Percentiles rank a stretch among this genome's conserved stretches.
phyloP scores from a whole-genome alignment of 1,139 yeast genomes.

The Yamadazyma atmosphaerica region DNA sequence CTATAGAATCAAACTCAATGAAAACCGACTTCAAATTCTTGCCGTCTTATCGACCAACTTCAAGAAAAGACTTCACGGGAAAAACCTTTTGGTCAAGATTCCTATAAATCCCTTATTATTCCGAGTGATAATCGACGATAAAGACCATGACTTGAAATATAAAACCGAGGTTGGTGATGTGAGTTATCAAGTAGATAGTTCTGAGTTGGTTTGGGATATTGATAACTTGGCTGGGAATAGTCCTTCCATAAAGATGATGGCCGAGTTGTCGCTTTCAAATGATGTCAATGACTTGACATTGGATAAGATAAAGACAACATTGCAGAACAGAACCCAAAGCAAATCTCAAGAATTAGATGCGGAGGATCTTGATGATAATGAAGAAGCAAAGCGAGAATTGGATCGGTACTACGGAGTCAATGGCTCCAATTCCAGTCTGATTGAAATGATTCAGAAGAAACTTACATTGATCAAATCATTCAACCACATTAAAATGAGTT shows the following conservation, averaged over 20 bases:
- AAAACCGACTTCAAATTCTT: slow-evolving; percentile 35
- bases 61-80: slow-evolving; percentile 37
- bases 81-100: slow-evolving; percentile 29
- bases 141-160: slow-evolving; percentile 31
- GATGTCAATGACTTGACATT: slow-evolving; percentile 6
- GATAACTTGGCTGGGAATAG: slow-evolving; percentile 54
- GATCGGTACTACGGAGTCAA: slow-evolving; percentile 46
- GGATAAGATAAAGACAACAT: slow-evolving; percentile 10
- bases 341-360: background rate
- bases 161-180: slow-evolving; percentile 46
- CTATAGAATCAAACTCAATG: slow-evolving; percentile 23
- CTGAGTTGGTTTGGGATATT: slow-evolving; percentile 62
- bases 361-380: slow-evolving; percentile 9
- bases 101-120: slow-evolving; percentile 41
- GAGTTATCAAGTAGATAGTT: slow-evolving; percentile 41
- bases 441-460: slow-evolving; percentile 17
- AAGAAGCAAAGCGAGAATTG: slow-evolving; percentile 27
- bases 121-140: slow-evolving; percentile 34
- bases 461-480: slow-evolving; percentile 15
- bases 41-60: slow-evolving; percentile 36
- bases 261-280: slow-evolving; percentile 30
- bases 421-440: slow-evolving; percentile 32
- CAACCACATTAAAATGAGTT: slow-evolving; percentile 32
- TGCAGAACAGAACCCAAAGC: slow-evolving; percentile 8
- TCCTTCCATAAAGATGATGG: slow-evolving; percentile 43